These are phyloP conservation scores for Wickerhamiella allomyrinae DNA, from an alignment of 805 yeast species.

Conservation along the genomic window DNA sequence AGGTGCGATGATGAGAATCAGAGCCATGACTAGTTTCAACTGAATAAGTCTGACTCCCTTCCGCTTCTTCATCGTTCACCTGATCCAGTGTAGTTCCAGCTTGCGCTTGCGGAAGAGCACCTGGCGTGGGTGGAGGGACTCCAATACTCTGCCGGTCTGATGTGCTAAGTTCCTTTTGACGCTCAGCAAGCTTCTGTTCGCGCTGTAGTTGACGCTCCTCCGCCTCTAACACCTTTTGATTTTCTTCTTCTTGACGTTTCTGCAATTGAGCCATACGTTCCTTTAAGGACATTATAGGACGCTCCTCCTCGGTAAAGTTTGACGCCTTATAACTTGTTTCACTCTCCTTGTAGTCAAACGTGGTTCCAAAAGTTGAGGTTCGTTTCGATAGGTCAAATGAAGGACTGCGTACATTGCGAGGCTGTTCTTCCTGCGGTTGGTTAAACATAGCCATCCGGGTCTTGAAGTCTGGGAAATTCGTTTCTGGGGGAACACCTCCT, in stretches of 20 bases:
- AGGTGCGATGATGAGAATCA: too few relatives aligned
- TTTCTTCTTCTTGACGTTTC: constrained; percentile 66
- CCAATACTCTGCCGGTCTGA: too few relatives aligned
- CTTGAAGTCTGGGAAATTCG: constrained; percentile 25
- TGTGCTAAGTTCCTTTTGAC: constrained; percentile 3
- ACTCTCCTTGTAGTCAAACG: constrained; percentile 4
- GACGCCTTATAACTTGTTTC: neutral
- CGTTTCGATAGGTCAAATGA: constrained; percentile 6
- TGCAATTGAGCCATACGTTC: constrained; percentile 80
- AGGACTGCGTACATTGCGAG: too few relatives aligned
- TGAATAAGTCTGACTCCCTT: too few relatives aligned
- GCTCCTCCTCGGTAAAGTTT: constrained; percentile 31
- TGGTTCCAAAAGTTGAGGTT: constrained; percentile 8
- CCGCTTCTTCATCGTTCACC: too few relatives aligned
- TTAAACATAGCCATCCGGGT: constrained; percentile 40
- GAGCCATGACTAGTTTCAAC: too few relatives aligned
- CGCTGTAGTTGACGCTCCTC: constrained; percentile 32
- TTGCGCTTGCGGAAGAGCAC: too few relatives aligned
- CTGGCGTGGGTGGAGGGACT: too few relatives aligned
- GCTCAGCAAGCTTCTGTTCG: constrained; percentile 13
- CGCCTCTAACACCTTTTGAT: constrained; percentile 49
- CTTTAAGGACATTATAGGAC: constrained; percentile 67
- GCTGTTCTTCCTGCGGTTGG: constrained; percentile 23
- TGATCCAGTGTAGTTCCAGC: too few relatives aligned
- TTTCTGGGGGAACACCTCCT: constrained; percentile 4